A percentile compares a stretch with the other conserved stretches of the same genome.
Conservation (phyloP, 2,329 filamentous ascomycete genomes). For the Fusarium sp. region DNA sequence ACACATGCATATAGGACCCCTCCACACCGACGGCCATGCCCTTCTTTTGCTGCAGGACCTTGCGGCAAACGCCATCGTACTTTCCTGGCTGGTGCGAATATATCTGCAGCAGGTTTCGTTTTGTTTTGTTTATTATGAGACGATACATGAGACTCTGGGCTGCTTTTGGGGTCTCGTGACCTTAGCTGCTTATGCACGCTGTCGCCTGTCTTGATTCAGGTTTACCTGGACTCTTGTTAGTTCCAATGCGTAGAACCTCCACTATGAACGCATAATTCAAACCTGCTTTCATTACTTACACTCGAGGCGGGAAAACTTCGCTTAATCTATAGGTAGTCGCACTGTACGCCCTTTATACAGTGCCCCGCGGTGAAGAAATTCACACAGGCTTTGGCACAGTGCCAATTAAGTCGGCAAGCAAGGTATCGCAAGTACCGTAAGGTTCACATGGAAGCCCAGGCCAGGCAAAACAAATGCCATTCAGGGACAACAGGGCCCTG, state of each 20-base stretch:
- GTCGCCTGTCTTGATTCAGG: constrained; percentile 9
- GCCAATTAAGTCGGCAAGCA: not conserved
- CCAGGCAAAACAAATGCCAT: constrained; percentile 6
- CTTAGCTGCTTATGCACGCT: not conserved
- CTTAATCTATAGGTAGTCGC: constrained; percentile 11
- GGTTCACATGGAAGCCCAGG: constrained; percentile 20
- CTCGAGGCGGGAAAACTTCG: constrained; percentile 18
- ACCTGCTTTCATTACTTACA: not conserved
- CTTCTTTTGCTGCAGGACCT: not conserved
- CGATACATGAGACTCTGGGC: not conserved
- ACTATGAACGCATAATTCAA: constrained; percentile 15
- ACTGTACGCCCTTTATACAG: constrained; percentile 22
- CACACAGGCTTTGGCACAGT: constrained; percentile 26
- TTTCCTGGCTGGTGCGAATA: not conserved
- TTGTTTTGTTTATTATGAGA: not conserved
- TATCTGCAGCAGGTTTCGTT: not conserved
- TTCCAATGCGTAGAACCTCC: constrained; percentile 1
- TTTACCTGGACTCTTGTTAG: not conserved
- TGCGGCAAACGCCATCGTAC: not conserved
- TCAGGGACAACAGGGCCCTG: constrained; percentile 8
- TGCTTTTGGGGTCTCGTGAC: not conserved
- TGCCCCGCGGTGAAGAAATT: constrained; percentile 30
- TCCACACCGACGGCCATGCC: constrained; percentile 20
- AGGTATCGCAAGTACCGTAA: constrained; percentile 13
- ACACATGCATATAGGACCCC: not conserved